Conservation (phyloP, 169 alveolate genomes). For the Babesia microti region DNA sequence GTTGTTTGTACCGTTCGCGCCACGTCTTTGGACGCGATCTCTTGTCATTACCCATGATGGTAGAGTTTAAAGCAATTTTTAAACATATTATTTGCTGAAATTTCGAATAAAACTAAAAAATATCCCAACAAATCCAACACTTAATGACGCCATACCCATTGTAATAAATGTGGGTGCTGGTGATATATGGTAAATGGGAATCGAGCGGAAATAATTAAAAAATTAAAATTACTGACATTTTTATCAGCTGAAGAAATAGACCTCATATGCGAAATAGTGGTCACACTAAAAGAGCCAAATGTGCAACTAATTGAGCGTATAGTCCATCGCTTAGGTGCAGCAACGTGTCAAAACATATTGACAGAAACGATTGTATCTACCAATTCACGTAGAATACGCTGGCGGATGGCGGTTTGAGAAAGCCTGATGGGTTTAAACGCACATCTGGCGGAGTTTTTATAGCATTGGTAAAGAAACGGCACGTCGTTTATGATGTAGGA, state of each 20-base stretch:
- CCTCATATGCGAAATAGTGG: constrained; percentile 37
- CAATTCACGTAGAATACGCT: constrained; percentile 6
- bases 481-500: no score
- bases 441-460: constrained; percentile 50
- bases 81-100: no score
- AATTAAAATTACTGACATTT: constrained; percentile 16
- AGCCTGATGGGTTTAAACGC: constrained; percentile 29
- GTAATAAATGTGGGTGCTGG: no score
- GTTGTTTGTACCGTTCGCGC: no score
- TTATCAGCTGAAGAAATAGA: constrained; percentile 37
- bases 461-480: constrained; percentile 26
- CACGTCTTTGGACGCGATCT: no score
- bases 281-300: constrained; percentile 36
- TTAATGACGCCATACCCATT: no score
- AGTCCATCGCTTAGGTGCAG: constrained; percentile 41
- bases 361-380: constrained; percentile 27
- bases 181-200: no score
- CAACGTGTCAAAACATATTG: constrained; percentile 31
- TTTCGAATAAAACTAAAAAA: no score
- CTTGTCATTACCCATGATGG: no score
- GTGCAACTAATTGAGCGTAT: constrained; percentile 40
- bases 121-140: no score
- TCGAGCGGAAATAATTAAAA: no score
- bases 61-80: no score
- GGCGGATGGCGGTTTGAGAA: constrained; percentile 36